These are phyloP conservation scores for Solanum boliviense DNA, from an alignment of 257 asterid species.

Conservation along the genomic window DNA sequence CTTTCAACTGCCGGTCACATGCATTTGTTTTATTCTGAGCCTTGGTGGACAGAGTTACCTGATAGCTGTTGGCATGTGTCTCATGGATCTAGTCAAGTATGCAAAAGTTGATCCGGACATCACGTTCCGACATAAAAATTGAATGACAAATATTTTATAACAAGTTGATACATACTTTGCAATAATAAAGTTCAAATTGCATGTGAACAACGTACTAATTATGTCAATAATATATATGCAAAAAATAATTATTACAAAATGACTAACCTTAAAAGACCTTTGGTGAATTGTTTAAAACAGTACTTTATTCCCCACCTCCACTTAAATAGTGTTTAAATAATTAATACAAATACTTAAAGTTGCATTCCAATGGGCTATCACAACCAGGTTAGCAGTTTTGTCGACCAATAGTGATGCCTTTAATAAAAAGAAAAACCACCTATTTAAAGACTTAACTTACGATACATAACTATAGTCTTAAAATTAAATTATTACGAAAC, in stretches of 20 bases:
- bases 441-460: background rate
- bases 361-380: background rate
- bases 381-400: background rate
- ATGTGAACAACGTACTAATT: background rate
- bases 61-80: background rate
- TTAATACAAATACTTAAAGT: background rate
- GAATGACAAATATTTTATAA: background rate
- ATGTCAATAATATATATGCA: background rate
- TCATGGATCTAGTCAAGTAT: too few relatives aligned
- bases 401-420: background rate
- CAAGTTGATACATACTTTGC: background rate
- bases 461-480: background rate
- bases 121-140: too few relatives aligned
- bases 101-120: background rate
- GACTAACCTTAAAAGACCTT: background rate
- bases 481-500: background rate
- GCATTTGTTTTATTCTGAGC: accelerated
- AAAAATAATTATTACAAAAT: background rate
- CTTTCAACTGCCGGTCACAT: background rate
- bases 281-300: background rate
- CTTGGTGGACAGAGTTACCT: too few relatives aligned
- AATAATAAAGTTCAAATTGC: background rate
- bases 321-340: background rate
- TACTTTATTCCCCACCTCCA: background rate
- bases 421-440: background rate